These are phyloP conservation scores for Coemansia sp. DNA, from an alignment of 192 early-diverging fungal genomes.

Conservation along the genomic window DNA sequence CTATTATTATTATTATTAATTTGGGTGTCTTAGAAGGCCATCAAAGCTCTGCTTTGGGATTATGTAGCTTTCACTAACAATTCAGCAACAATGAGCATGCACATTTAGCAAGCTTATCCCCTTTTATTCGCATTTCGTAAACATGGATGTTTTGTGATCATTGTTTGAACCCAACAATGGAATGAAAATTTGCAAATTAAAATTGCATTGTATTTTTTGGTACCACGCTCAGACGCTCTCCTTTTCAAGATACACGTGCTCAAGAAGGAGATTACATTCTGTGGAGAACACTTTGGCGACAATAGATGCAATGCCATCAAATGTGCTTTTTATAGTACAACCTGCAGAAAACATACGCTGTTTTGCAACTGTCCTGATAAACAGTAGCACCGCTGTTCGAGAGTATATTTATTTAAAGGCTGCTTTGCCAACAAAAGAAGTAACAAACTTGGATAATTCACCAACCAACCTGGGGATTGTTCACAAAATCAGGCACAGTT, in stretches of 20 bases:
- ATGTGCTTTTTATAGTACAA: too few relatives aligned
- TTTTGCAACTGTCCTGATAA: not conserved
- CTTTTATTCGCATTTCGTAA: not conserved
- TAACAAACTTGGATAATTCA: not conserved
- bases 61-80: not conserved
- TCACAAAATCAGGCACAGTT: not conserved
- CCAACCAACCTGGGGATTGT: not conserved
- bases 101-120: not conserved
- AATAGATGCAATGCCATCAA: too few relatives aligned
- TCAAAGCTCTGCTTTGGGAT: not conserved
- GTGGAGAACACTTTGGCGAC: too few relatives aligned
- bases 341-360: not conserved
- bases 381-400: not conserved
- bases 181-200: not conserved
- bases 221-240: too few relatives aligned
- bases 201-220: not conserved
- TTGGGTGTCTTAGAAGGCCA: not conserved
- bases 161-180: not conserved
- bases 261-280: not conserved
- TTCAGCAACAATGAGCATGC: not conserved
- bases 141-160: not conserved
- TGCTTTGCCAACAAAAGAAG: not conserved
- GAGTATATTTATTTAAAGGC: not conserved
- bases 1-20: too few relatives aligned
- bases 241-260: not conserved